A percentile compares a stretch with the other conserved stretches of the same genome.
These are phyloP conservation scores for Wallacemonas rigidus DNA, from an alignment of 208 protist genomes.

Conservation along the genomic window DNA sequence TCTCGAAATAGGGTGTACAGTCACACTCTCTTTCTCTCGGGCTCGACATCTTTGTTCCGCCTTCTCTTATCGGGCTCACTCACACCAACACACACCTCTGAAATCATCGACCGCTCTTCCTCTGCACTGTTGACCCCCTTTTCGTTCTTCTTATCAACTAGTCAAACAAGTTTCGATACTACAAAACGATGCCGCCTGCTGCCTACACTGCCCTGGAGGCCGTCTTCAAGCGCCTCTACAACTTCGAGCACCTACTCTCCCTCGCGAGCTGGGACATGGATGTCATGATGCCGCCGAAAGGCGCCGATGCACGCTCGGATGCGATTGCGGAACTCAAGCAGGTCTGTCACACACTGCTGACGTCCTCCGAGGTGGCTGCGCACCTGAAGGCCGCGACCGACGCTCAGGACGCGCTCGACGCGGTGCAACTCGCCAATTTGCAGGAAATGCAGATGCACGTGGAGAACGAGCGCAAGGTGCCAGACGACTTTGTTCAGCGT, in stretches of 20 bases:
- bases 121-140: neutral
- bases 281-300: constrained; percentile 50
- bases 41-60: neutral
- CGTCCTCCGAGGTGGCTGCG: constrained; percentile 5
- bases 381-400: constrained; percentile 29
- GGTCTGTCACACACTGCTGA: constrained; percentile 34
- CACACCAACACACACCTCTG: neutral
- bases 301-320: constrained; percentile 25
- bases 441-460: constrained; percentile 34
- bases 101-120: neutral
- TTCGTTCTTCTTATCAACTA: neutral
- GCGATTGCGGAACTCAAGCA: constrained; percentile 36
- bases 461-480: constrained; percentile 26
- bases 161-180: neutral
- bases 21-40: too few relatives aligned
- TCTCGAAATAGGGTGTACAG: too few relatives aligned
- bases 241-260: constrained; percentile 30
- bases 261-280: constrained; percentile 48
- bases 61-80: neutral
- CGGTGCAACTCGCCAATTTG: constrained; percentile 40
- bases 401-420: constrained; percentile 22
- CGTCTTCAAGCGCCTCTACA: constrained; percentile 39
- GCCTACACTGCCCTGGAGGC: constrained; percentile 41
- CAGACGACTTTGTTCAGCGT: constrained; percentile 34
- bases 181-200: neutral